phyloP scores from a whole-genome alignment of 306 rosid genomes.

The Prunus armeniaca region DNA sequence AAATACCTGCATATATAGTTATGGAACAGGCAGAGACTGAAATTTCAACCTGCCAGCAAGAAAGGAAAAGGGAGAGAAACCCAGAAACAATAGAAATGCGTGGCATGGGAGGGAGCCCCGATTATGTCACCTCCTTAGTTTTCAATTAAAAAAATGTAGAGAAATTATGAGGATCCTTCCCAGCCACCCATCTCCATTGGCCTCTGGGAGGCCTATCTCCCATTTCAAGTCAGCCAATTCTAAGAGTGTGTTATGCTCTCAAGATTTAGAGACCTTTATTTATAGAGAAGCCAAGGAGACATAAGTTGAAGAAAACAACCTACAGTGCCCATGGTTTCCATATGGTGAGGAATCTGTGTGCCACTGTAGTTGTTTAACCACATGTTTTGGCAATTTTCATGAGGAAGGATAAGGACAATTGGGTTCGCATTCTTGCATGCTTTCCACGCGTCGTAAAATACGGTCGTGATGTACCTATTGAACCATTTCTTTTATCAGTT shows the following conservation, averaged over 20 bases:
- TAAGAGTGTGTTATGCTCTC: neutral
- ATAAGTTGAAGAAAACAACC: neutral
- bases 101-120: neutral
- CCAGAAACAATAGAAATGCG: no score
- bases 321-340: neutral
- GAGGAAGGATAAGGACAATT: no score
- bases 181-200: neutral
- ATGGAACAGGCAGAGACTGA: no score
- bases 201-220: neutral
- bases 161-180: neutral
- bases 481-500: no score
- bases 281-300: no score
- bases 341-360: neutral
- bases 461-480: no score
- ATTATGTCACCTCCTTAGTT: neutral
- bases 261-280: neutral
- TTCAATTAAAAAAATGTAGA: no score
- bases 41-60: no score
- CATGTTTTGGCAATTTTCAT: neutral
- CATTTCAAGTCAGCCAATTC: neutral
- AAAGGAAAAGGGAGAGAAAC: neutral
- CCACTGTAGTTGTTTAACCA: neutral
- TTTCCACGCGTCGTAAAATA: no score
- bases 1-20: no score
- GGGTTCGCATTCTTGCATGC: no score